Base-by-base conservation (phyloP, 306 rosid genomes). In the Echinosophora koreensis region DNA sequence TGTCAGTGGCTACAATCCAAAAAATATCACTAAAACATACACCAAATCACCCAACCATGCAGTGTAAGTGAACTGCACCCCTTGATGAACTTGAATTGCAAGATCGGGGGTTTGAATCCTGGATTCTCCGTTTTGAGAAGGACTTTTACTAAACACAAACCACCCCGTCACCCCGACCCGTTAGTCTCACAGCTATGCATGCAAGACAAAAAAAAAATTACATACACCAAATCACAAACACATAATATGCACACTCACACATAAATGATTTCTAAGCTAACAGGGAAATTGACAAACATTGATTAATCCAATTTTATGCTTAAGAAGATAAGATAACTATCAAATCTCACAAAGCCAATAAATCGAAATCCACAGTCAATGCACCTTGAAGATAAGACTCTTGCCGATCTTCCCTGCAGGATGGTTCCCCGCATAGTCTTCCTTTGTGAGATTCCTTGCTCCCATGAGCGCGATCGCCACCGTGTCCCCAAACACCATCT, bases 401-500 rank as follows among this genome's bases (percentile, higher is more conserved):
- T 96, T 96, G 35, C 99, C 99, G 59, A 96, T 96, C 82, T 90
- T 86, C 0, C 99, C 98, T 0, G 99, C 99, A 18, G 99, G 99
- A 74, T 93, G 99, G 51, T 96, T 96, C 4, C 91, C 84, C 13
- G 99, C 99, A 69, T 96, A 96, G 34, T 96, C 93, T 14, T 92
- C 98, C 84, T 80, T 91, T 32, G 89, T 89, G 74, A 96, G 86
- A 78, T 87, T 96, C 65, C 94, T 63, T 2, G 99, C 99, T 13
- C 83, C 91, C 99, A 96, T 89, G 14, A 96, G 90, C 12, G 99
- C 98, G 72, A 92, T 91, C 5, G 99, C 99, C 12, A 92, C 93
- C 2, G 99, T 96, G 76, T 96, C 99, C 6, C 99, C 98, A 66
- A 96, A 96, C 17, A 96, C 96, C 99, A 96, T 92, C 85, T 96